A percentile compares a stretch with the other conserved stretches of the same genome.
Evolutionary conservation across 1,139 yeast species (phyloP).

Genomic region (Pneumocystis wakefieldiae): DNA sequence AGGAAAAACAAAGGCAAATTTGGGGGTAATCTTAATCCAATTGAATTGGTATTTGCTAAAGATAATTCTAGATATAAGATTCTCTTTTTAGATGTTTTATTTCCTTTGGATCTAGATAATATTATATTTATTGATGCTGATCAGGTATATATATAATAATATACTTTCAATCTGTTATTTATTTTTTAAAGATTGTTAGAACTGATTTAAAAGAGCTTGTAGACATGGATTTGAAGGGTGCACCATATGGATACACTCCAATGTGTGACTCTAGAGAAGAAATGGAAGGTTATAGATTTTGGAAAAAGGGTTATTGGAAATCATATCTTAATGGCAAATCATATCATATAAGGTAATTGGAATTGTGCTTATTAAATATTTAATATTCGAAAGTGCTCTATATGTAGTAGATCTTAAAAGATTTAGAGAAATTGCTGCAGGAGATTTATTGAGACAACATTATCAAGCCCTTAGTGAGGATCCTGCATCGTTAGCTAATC

Average conservation of each 20-base stretch:
- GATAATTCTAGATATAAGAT: constrained; percentile 39
- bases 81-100: constrained; percentile 68
- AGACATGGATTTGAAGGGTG: constrained; percentile 53
- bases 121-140: constrained; percentile 81
- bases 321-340: constrained; percentile 38
- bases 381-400: constrained; percentile 39
- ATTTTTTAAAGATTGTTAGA: constrained; percentile 34
- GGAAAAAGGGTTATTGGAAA: constrained; percentile 91
- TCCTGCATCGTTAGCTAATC: constrained; percentile 58
- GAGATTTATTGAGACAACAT: constrained; percentile 69
- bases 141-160: constrained; percentile 24
- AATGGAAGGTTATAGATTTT: constrained; percentile 76
- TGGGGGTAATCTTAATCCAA: constrained; percentile 39
- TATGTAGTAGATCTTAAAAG: constrained; percentile 61
- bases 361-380: not conserved
- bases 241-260: constrained; percentile 74
- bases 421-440: constrained; percentile 54
- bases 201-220: constrained; percentile 57
- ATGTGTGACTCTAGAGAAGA: constrained; percentile 74
- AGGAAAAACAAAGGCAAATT: constrained; percentile 59
- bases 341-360: constrained; percentile 44
- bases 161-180: not conserved
- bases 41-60: not conserved
- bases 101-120: constrained; percentile 61
- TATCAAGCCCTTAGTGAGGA: constrained; percentile 73